Conservation (phyloP, 2,329 filamentous ascomycete genomes). For the Biscogniauxia marginata region DNA sequence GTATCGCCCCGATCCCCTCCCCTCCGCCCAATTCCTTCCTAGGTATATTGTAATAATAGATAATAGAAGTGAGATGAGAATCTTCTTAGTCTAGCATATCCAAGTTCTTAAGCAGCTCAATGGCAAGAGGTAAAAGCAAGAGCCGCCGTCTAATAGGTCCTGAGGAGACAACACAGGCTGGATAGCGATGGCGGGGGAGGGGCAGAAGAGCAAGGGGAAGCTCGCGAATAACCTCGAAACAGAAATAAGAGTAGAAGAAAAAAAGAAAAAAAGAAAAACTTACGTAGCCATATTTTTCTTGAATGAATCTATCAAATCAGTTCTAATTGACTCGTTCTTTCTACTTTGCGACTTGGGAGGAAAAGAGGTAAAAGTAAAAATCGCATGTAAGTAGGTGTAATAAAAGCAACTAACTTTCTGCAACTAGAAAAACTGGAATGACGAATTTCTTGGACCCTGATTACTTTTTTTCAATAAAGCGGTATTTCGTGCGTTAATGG, state of each 20-base stretch:
- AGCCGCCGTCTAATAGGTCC: neutral
- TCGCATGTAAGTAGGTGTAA: too few species aligned
- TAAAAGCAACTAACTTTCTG: neutral
- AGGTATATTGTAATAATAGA: too few species aligned
- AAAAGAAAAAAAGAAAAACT: neutral
- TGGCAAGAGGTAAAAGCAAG: neutral
- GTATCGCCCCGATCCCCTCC: neutral
- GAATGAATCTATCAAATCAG: neutral
- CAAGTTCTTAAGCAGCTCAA: neutral
- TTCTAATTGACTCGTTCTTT: neutral
- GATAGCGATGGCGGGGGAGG: conserved; percentile 27
- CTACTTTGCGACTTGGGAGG: too few species aligned
- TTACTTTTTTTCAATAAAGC: too few species aligned
- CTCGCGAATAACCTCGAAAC: neutral
- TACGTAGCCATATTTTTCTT: neutral
- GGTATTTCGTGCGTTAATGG: too few species aligned
- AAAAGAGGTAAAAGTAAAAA: too few species aligned
- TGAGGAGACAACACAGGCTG: neutral
- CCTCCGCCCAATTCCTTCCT: too few species aligned
- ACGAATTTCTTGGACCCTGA: too few species aligned
- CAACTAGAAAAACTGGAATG: too few species aligned
- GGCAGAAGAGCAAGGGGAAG: conserved; percentile 14
- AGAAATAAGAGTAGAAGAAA: neutral
- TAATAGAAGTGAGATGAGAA: too few species aligned
- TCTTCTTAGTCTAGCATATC: too few species aligned